Conservation (phyloP, 306 rosid species). For the Lupinus albus region DNA sequence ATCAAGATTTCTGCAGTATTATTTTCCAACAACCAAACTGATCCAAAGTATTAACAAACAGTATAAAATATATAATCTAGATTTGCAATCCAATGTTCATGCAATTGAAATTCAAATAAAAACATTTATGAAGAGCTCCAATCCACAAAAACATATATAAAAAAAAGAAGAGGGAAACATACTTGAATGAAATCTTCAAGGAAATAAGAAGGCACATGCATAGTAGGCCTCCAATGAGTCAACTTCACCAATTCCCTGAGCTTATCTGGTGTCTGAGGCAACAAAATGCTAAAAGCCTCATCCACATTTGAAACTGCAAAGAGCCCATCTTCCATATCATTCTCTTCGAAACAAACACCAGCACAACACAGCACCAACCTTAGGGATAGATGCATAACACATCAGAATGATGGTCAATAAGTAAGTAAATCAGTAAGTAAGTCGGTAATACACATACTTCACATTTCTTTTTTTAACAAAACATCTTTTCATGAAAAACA, state of each 20-base stretch:
- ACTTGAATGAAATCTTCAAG: slow-evolving; percentile 70
- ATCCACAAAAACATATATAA: background rate
- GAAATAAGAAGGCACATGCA: slow-evolving; percentile 59
- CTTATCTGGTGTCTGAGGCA: slow-evolving; percentile 73
- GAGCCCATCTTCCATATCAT: slow-evolving; percentile 62
- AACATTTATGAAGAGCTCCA: no score
- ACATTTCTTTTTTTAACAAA: no score
- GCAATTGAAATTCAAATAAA: no score
- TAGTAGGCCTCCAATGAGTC: slow-evolving; percentile 63
- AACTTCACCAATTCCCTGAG: slow-evolving; percentile 60
- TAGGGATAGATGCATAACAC: background rate
- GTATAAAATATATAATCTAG: no score
- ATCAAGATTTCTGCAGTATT: no score
- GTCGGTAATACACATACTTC: no score
- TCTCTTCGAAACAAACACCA: slow-evolving; percentile 74
- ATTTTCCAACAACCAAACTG: no score
- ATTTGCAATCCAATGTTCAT: no score
- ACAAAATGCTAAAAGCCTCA: slow-evolving; percentile 63
- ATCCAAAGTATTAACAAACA: no score
- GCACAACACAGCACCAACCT: slow-evolving; percentile 62
- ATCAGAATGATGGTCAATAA: no score
- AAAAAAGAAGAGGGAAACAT: background rate
- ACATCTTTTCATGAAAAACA: no score
- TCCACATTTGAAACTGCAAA: slow-evolving; percentile 60
- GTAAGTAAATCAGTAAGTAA: no score